A percentile compares a stretch with the other conserved stretches of the same genome.
These are phyloP conservation scores for Hanseniaspora opuntiae DNA, from an alignment of 805 yeast genomes.

Conservation along the genomic window DNA sequence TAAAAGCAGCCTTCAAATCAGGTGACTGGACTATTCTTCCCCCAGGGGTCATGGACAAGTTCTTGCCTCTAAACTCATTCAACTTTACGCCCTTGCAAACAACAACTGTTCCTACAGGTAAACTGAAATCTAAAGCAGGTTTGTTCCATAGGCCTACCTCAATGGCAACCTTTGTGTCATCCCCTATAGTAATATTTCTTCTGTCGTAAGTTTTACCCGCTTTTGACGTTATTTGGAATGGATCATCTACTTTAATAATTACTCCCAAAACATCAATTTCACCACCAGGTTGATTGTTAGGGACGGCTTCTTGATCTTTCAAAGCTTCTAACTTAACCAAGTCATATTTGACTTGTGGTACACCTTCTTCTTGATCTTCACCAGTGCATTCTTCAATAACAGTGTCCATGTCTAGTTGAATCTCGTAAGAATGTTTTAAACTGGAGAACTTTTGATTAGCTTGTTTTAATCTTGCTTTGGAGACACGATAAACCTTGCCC, in stretches of 20 bases:
- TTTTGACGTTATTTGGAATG: conserved; percentile 68
- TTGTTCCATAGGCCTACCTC: conserved; percentile 84
- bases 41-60: conserved; percentile 64
- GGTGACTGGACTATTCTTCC: conserved; percentile 72
- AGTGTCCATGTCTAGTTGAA: conserved; percentile 68
- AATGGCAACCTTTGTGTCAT: conserved; percentile 63
- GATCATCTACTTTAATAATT: conserved; percentile 60
- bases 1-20: conserved; percentile 75
- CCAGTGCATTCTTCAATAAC: conserved; percentile 55
- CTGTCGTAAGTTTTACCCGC: conserved; percentile 87
- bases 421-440: conserved; percentile 77
- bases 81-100: conserved; percentile 86
- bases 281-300: conserved; percentile 33
- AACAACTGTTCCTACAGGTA: conserved; percentile 67
- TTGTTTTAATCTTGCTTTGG: conserved; percentile 65
- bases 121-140: conserved; percentile 61
- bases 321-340: conserved; percentile 58
- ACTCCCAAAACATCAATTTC: conserved; percentile 81
- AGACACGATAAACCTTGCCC: conserved; percentile 75
- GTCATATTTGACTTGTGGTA: conserved; percentile 68
- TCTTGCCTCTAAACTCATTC: conserved; percentile 76
- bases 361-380: conserved; percentile 36
- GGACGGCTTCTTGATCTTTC: conserved; percentile 42
- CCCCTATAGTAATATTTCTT: conserved; percentile 78
- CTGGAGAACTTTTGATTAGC: conserved; percentile 79